phyloP scores from a whole-genome alignment of 2,329 filamentous ascomycete genomes.

The Cercospora brassicicola region DNA sequence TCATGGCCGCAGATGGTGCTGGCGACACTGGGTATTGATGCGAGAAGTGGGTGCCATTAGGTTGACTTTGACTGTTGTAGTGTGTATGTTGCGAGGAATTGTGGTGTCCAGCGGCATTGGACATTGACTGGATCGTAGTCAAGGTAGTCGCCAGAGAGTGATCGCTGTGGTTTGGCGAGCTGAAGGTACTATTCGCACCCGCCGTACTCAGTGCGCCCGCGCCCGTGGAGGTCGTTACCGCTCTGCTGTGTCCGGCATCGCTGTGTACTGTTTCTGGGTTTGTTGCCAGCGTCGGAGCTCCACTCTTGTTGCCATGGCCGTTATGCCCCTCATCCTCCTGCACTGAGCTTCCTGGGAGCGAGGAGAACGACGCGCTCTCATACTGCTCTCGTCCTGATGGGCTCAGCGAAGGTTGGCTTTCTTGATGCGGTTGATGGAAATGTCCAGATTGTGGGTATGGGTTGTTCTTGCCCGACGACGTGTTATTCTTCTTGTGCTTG shows the following conservation, averaged over 20 bases:
- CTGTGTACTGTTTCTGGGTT: conserved; percentile 75
- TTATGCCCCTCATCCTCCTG: conserved; percentile 59
- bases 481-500: conserved; percentile 32
- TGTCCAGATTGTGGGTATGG: conserved; percentile 85
- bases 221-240: conserved; percentile 72
- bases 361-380: conserved; percentile 54
- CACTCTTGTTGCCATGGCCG: conserved; percentile 67
- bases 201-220: conserved; percentile 63
- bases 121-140: conserved; percentile 78
- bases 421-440: conserved; percentile 54
- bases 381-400: conserved; percentile 21
- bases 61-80: conserved; percentile 41
- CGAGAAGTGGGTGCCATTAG: conserved; percentile 53
- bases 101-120: conserved; percentile 42
- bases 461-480: conserved; percentile 65
- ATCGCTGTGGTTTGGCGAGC: conserved; percentile 76
- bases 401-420: conserved; percentile 37
- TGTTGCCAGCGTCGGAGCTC: conserved; percentile 78
- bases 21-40: conserved; percentile 57
- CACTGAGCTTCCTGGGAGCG: conserved; percentile 47
- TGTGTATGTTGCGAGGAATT: conserved; percentile 34
- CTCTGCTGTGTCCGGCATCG: conserved; percentile 73
- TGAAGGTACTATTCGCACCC: conserved; percentile 73
- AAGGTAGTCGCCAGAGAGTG: conserved; percentile 79
- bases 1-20: conserved; percentile 53